These are phyloP conservation scores for Gynandropsis gynandra DNA, from an alignment of 345 rosid species.

Conservation along the genomic window DNA sequence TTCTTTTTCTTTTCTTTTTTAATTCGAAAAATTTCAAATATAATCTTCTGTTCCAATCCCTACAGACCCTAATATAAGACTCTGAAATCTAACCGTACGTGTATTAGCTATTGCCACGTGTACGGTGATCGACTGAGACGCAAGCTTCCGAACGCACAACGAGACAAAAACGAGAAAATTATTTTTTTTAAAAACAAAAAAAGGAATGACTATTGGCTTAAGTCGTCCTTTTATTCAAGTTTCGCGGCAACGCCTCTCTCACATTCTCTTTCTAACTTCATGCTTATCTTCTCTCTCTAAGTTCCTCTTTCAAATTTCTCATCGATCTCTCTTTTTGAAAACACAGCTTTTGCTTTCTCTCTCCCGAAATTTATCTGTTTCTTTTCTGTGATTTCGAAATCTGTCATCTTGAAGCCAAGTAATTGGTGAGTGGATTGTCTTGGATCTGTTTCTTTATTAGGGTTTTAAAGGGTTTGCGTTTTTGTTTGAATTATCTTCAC, in stretches of 20 bases:
- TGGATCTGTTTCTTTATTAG: constrained; percentile 43
- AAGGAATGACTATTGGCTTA: constrained; percentile 23
- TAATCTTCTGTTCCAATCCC: constrained; percentile 26
- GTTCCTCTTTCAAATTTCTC: constrained; percentile 20
- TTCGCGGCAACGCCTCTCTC: constrained; percentile 66
- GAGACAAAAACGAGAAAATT: constrained; percentile 1
- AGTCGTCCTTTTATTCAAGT: constrained; percentile 56
- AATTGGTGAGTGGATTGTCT: constrained; percentile 28
- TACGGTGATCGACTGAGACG: not conserved
- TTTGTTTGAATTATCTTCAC: constrained; percentile 12
- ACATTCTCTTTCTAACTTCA: constrained; percentile 17
- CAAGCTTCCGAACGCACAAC: not conserved
- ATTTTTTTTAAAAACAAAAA: not conserved
- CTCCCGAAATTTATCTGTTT: constrained; percentile 1
- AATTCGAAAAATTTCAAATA: constrained; percentile 14
- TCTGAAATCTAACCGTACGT: constrained; percentile 11
- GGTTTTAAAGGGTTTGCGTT: constrained; percentile 27
- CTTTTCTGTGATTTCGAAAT: not conserved
- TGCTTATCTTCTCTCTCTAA: constrained; percentile 20
- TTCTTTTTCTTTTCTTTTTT: too few species aligned
- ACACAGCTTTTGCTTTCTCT: constrained; percentile 21
- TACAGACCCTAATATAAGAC: constrained; percentile 21
- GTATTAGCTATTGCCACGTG: not conserved
- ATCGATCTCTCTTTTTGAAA: constrained; percentile 23
- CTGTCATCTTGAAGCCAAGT: constrained; percentile 14